Evolutionary conservation across 225 moss, liverwort and hornwort genomes (phyloP).

Genomic region (Polytrichum commune): DNA sequence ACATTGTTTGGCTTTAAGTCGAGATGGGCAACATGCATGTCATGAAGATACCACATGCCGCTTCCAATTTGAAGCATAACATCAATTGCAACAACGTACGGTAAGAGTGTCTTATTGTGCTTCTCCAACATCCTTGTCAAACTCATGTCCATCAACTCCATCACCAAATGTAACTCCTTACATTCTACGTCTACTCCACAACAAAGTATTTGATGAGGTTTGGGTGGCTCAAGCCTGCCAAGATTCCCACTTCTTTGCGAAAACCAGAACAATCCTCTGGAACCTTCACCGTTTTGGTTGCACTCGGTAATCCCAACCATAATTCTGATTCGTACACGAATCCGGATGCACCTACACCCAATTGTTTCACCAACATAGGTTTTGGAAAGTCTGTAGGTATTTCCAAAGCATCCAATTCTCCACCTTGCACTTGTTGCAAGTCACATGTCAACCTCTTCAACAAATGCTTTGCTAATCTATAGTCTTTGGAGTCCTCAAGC

Average conservation of each 20-base stretch:
- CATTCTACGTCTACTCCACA: slow-evolving; percentile 7
- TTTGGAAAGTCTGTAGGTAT: not conserved
- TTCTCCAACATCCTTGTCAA: slow-evolving; percentile 24
- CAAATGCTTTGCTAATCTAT: slow-evolving; percentile 29
- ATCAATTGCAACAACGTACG: slow-evolving; percentile 32
- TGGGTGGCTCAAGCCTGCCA: slow-evolving; percentile 23
- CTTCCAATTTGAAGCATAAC: slow-evolving; percentile 40
- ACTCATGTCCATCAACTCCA: slow-evolving; percentile 4
- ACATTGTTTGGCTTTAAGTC: slow-evolving; percentile 32
- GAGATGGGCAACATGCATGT: slow-evolving; percentile 27
- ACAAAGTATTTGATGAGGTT: slow-evolving; percentile 30
- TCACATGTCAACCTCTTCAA: slow-evolving; percentile 21
- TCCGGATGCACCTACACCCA: not conserved
- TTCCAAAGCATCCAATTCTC: not conserved
- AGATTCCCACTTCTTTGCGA: slow-evolving; percentile 15
- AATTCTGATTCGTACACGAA: slow-evolving; percentile 2
- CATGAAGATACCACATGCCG: slow-evolving; percentile 46
- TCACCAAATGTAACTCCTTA: slow-evolving; percentile 12
- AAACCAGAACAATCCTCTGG: slow-evolving; percentile 10
- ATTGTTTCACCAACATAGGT: not conserved
- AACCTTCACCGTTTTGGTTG: slow-evolving; percentile 25
- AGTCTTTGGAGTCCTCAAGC: not conserved
- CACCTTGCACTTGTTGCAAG: slow-evolving; percentile 7
- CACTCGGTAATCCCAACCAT: slow-evolving; percentile 42
- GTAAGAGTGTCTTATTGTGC: slow-evolving; percentile 4